A percentile compares a stretch with the other conserved stretches of the same genome.
phyloP scores from a whole-genome alignment of 176 grass and related monocot genomes.

The Themeda triandra region DNA sequence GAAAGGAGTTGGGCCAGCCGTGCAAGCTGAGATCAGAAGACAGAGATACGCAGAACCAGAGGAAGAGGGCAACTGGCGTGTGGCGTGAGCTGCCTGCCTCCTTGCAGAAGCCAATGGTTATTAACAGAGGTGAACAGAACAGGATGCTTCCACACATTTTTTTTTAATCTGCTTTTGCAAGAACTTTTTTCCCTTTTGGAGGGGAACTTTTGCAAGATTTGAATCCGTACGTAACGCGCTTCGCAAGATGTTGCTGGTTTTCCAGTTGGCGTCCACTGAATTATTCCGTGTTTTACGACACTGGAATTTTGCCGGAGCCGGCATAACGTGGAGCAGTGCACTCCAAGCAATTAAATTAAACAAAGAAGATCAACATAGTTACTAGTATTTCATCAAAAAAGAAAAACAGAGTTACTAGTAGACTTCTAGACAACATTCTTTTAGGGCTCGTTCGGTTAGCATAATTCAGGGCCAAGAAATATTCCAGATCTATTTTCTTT shows the following conservation, averaged over 20 bases:
- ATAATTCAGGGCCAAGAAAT: too few relatives aligned
- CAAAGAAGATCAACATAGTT: not conserved
- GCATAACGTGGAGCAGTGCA: not conserved
- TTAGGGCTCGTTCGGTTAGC: too few relatives aligned
- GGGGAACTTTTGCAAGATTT: not conserved
- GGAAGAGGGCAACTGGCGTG: not conserved
- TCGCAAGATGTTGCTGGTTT: not conserved
- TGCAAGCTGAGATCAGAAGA: slow-evolving; percentile 9
- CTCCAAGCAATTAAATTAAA: too few relatives aligned
- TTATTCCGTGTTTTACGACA: not conserved
- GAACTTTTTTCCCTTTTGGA: not conserved
- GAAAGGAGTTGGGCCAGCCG: not conserved
- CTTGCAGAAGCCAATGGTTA: not conserved
- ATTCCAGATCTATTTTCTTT: too few relatives aligned
- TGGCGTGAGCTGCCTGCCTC: not conserved
- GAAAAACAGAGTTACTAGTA: too few relatives aligned
- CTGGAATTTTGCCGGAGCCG: not conserved
- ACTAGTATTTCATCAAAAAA: too few relatives aligned
- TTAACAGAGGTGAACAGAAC: slow-evolving; percentile 17
- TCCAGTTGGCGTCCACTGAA: not conserved
- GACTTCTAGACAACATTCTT: too few relatives aligned
- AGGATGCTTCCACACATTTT: not conserved
- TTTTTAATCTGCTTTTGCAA: not conserved
- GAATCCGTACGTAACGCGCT: not conserved
- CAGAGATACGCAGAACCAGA: not conserved